Conservation (phyloP, 345 rosid genomes). For the Eucalyptus microcorys region DNA sequence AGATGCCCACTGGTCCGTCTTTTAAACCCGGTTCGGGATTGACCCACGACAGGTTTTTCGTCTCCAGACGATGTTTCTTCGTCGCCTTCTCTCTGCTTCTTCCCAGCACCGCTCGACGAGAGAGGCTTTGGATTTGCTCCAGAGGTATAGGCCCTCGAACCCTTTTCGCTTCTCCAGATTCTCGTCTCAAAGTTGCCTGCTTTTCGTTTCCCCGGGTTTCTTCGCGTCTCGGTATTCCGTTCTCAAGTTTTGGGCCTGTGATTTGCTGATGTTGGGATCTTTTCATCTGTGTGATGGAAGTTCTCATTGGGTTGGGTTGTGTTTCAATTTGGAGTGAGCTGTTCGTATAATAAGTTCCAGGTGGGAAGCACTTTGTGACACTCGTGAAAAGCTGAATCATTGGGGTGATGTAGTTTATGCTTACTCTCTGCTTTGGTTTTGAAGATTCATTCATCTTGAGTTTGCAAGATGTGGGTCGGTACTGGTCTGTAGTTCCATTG, state of each 20-base stretch:
- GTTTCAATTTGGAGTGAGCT: neutral
- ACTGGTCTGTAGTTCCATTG: neutral
- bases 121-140: neutral
- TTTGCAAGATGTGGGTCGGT: neutral
- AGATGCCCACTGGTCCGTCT: neutral
- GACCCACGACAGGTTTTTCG: neutral
- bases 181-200: neutral
- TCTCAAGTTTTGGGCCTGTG: neutral
- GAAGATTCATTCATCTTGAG: neutral
- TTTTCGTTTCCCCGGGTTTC: neutral
- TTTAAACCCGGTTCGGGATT: neutral
- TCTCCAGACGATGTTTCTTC: conserved; percentile 11
- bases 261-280: neutral
- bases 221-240: neutral
- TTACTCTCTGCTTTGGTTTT: neutral
- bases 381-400: neutral
- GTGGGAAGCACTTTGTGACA: neutral
- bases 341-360: neutral
- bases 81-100: conserved; percentile 29
- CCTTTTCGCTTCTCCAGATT: neutral
- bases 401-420: neutral
- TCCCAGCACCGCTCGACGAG: conserved; percentile 15
- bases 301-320: neutral
- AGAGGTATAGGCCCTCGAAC: neutral
- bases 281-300: accelerated